A percentile compares a stretch with the other conserved stretches of the same genome.
Evolutionary conservation across 2,329 filamentous ascomycete species (phyloP).

Genomic region (Venturia oleaginea): DNA sequence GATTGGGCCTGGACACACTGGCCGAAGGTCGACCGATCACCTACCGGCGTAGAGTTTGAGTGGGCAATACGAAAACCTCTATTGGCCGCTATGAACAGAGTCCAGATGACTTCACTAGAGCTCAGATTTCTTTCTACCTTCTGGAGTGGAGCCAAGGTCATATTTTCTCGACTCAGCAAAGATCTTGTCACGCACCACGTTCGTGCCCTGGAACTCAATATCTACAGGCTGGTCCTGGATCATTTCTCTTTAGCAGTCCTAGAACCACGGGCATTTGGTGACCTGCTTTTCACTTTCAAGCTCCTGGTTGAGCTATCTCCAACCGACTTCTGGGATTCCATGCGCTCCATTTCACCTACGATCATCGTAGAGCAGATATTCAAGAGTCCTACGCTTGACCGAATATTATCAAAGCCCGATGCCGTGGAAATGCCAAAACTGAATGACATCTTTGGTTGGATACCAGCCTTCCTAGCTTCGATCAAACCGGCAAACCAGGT

Average conservation of each 20-base stretch:
- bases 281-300: constrained; percentile 62
- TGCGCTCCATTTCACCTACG: constrained; percentile 70
- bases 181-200: constrained; percentile 69
- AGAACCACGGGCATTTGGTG: constrained; percentile 44
- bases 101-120: constrained; percentile 46
- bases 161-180: constrained; percentile 65
- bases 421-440: constrained; percentile 46
- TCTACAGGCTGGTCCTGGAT: constrained; percentile 51
- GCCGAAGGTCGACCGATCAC: constrained; percentile 52
- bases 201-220: constrained; percentile 66
- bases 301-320: constrained; percentile 66
- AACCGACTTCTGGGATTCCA: constrained; percentile 78
- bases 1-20: constrained; percentile 63
- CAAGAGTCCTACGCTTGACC: constrained; percentile 56
- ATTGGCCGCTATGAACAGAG: constrained; percentile 53
- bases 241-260: constrained; percentile 39
- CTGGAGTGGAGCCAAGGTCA: constrained; percentile 68
- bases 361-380: constrained; percentile 80
- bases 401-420: constrained; percentile 41
- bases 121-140: constrained; percentile 55
- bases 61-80: constrained; percentile 75
- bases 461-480: constrained; percentile 67
- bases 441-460: constrained; percentile 63
- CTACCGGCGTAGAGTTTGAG: constrained; percentile 70
- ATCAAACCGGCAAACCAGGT: constrained; percentile 66